phyloP scores from a whole-genome alignment of 371 early-diverging fungal genomes.

The Mortierella sp. region DNA sequence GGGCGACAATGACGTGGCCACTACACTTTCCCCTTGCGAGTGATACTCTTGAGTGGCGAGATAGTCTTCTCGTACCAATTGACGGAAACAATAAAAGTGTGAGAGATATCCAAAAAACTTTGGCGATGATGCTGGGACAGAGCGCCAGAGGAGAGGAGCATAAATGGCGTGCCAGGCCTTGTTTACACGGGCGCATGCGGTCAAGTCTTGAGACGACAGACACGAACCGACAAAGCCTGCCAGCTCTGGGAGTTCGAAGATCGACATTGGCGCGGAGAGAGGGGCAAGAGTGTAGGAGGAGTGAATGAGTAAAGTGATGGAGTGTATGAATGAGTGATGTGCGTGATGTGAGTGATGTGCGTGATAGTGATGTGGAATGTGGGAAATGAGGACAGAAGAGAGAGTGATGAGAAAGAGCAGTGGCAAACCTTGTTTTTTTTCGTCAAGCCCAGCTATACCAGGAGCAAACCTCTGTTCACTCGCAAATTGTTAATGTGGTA shows the following conservation, averaged over 20 bases:
- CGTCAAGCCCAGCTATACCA: too few relatives aligned
- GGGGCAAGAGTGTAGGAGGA: neutral
- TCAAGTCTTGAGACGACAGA: neutral
- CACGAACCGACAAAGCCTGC: neutral
- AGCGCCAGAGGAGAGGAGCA: neutral
- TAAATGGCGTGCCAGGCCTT: neutral
- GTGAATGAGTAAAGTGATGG: neutral
- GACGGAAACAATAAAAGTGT: neutral
- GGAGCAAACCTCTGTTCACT: too few relatives aligned
- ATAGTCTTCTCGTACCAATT: neutral
- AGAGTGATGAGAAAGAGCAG: too few relatives aligned
- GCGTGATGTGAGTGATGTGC: too few relatives aligned
- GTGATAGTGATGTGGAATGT: too few relatives aligned
- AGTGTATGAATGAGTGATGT: too few relatives aligned
- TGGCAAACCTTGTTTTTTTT: too few relatives aligned
- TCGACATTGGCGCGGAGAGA: neutral
- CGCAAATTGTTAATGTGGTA: too few relatives aligned
- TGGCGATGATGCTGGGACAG: neutral
- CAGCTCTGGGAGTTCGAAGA: neutral
- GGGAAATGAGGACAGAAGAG: too few relatives aligned
- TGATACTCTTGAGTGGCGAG: neutral
- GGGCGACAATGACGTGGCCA: neutral
- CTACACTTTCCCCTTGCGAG: neutral
- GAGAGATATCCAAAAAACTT: too few relatives aligned
- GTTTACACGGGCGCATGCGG: neutral